Conservation (phyloP, 768 basidiomycete species). For the Psilocybe subaeruginosa region DNA sequence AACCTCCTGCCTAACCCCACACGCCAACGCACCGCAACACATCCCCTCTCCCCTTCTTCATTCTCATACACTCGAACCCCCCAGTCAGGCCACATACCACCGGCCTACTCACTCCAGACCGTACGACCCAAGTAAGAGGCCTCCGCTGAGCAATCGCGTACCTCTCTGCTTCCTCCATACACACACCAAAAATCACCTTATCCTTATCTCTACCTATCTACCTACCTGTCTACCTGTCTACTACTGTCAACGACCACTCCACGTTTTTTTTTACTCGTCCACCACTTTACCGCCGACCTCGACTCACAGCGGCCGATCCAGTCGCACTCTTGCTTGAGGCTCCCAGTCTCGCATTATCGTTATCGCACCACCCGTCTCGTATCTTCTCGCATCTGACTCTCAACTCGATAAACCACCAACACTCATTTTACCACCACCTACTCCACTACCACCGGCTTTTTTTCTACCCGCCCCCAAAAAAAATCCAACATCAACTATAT, state of each 20-base stretch:
- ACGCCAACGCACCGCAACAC: conserved; percentile 10
- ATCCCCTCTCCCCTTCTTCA: neutral
- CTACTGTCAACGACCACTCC: conserved; percentile 2
- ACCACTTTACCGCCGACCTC: neutral
- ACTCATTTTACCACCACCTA: neutral
- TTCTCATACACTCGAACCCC: conserved; percentile 3
- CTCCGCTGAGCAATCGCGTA: conserved; percentile 52
- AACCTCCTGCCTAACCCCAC: conserved; percentile 11
- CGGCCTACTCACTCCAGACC: conserved; percentile 2
- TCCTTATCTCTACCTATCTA: conserved; percentile 7
- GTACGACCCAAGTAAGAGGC: conserved; percentile 28
- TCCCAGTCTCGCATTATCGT: too few species aligned
- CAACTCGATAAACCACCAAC: neutral
- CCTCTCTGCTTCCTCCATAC: conserved; percentile 14
- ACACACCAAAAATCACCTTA: conserved; percentile 6
- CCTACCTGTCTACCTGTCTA: conserved; percentile 10
- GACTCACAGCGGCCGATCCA: too few species aligned
- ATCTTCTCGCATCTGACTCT: too few species aligned
- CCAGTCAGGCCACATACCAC: neutral
- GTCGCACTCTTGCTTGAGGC: too few species aligned
- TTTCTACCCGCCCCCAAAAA: too few species aligned
- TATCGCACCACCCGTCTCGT: too few species aligned
- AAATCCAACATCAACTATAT: conserved; percentile 6
- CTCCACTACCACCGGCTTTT: neutral
- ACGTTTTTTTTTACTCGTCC: conserved; percentile 5